phyloP scores from a whole-genome alignment of 2,329 filamentous ascomycete species.

The Colletotrichum australisinense region DNA sequence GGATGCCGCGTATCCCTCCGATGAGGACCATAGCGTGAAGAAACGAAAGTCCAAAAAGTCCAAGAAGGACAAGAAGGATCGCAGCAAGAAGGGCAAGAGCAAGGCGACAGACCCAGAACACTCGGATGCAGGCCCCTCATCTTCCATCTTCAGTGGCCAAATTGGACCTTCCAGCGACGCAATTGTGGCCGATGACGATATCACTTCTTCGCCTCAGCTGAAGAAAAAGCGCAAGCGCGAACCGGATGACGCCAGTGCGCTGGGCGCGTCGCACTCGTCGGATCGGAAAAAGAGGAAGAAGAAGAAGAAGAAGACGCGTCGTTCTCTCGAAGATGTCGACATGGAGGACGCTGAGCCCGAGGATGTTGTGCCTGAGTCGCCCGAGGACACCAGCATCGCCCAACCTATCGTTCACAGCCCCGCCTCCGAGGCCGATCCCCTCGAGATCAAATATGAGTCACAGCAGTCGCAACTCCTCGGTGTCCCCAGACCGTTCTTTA shows the following conservation, averaged over 20 bases:
- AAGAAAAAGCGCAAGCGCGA: slow-evolving; percentile 23
- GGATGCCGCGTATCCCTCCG: not conserved
- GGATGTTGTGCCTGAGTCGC: slow-evolving; percentile 12
- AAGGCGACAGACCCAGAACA: not conserved
- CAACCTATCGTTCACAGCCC: not conserved
- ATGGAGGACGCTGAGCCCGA: slow-evolving; percentile 3
- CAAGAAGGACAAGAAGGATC: slow-evolving; percentile 9
- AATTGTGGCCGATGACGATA: not conserved
- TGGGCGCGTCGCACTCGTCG: not conserved
- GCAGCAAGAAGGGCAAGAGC: slow-evolving; percentile 8
- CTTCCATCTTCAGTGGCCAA: slow-evolving; percentile 1
- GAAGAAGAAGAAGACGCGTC: slow-evolving; percentile 29
- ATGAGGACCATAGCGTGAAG: not conserved
- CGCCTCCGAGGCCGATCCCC: slow-evolving; percentile 2
- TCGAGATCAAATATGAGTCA: slow-evolving; percentile 13
- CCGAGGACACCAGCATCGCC: not conserved
- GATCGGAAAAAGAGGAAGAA: not conserved
- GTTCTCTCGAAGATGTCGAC: slow-evolving; percentile 12
- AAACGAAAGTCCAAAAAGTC: slow-evolving; percentile 15
- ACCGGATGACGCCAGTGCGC: not conserved
- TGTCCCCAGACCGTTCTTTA: slow-evolving; percentile 21
- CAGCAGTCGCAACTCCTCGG: slow-evolving; percentile 15
- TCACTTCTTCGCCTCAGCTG: not conserved
- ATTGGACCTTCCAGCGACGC: slow-evolving; percentile 7
- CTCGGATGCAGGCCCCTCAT: not conserved